Conservation (phyloP, 1,139 yeast genomes). For the Suhomyces anneliseae region DNA sequence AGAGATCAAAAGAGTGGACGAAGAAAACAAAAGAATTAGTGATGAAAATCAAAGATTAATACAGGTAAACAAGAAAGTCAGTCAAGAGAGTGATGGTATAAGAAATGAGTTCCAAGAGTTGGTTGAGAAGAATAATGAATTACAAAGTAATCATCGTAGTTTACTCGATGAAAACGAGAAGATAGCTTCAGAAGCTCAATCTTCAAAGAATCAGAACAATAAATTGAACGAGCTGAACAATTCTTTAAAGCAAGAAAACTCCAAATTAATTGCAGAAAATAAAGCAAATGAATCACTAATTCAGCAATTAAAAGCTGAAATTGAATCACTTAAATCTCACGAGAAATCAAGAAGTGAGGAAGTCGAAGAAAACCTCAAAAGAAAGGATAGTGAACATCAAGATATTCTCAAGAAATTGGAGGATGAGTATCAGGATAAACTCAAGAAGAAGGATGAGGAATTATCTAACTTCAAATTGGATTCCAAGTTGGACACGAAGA, state of each 20-base stretch:
- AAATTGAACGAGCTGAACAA: conserved; percentile 14
- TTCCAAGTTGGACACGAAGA: conserved; percentile 30
- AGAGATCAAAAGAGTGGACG: conserved; percentile 6
- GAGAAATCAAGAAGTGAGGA: not conserved
- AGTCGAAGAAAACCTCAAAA: not conserved
- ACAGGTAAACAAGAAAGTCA: conserved; percentile 9
- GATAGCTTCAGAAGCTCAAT: not conserved
- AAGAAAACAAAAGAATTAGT: conserved; percentile 8
- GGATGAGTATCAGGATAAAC: conserved; percentile 1
- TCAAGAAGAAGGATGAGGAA: conserved; percentile 9
- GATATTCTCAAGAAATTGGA: not conserved
- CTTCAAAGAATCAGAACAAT: conserved; percentile 5
- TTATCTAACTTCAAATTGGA: conserved; percentile 6
- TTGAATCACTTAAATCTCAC: not conserved
- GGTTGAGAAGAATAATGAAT: conserved; percentile 2
- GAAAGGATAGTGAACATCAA: not conserved
- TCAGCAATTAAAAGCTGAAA: conserved; percentile 29
- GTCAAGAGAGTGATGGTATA: conserved; percentile 4
- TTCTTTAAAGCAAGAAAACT: conserved; percentile 5
- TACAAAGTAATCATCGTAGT: not conserved
- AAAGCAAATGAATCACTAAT: conserved; percentile 30
- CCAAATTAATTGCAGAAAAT: conserved; percentile 1
- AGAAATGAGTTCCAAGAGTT: conserved; percentile 2
- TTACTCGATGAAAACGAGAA: conserved; percentile 1
- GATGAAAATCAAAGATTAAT: conserved; percentile 6